Evolutionary conservation across 1,284 basidiomycete genomes (phyloP), one percentile per base, ranked within the genome.

Genomic region (Microbotryum silenes-acaulis): DNA sequence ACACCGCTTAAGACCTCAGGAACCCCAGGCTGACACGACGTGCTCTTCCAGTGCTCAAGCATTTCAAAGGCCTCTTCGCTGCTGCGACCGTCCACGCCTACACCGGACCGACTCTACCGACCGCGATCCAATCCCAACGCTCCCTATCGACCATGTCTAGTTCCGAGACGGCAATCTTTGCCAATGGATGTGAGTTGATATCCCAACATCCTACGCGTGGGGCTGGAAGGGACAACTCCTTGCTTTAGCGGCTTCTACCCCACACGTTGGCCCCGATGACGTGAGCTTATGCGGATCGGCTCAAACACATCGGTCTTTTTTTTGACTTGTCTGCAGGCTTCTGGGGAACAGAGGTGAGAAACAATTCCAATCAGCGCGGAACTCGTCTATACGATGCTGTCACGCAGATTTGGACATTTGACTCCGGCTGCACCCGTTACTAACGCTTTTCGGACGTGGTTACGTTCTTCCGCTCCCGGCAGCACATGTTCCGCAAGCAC

Each of bases 401-500:
- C 27, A 18, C 12, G 33, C 23, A 21, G 37, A 9, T 8, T 4
- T 0, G 2, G 2, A 10, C 2, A 8, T 7, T 31, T 31, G 7
- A 31, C 31, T 10, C 31, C 31, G 31, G 31, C 31, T 31, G 31
- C 31, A 31, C 31, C 31, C 6, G 31, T 31, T 10, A 31, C 31
- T 10, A 31, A 31, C 31, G 31, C 31, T 7, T 31, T 31, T 31
- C 31, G 31, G 31, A 31, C 31, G 31, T 23, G 6, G 37, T 33
- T 5, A 29, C 52, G 23, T 14, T n/a, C 12, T n/a, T 21, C 10
- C 6, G 29, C 59, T 48, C 2, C 1, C 44, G 56, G 18, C 50
- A 72, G 69, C 69, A 71, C 61, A 66, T 70, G 61, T 70, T 62
- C 49, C 45, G 62, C 21, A 67, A 71, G 58, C 29, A 49, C 37